Conservation (phyloP, 495 filamentous ascomycete species). For the Copromyces sp. region DNA sequence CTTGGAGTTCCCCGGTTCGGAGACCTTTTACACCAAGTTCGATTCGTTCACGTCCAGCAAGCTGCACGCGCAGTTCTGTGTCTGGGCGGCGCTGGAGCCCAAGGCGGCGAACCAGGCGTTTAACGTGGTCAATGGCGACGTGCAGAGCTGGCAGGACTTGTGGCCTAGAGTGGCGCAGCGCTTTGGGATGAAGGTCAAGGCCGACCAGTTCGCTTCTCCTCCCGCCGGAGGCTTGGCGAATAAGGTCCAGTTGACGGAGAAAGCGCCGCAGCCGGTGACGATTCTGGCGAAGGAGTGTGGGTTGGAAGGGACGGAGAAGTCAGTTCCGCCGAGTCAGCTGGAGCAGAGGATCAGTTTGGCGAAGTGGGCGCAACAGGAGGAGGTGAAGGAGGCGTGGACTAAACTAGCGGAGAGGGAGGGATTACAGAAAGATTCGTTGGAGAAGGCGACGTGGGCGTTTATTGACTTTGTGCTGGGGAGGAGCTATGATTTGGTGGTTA, state of each 20-base stretch:
- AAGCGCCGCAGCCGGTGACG: slow-evolving; percentile 31
- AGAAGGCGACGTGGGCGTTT: slow-evolving; percentile 49
- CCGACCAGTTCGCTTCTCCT: slow-evolving; percentile 32
- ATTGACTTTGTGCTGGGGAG: slow-evolving; percentile 41
- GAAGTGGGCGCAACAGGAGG: slow-evolving; percentile 40
- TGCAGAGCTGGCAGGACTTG: slow-evolving; percentile 43
- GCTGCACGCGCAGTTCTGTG: slow-evolving; percentile 42
- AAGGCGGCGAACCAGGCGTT: slow-evolving; percentile 41
- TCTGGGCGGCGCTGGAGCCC: slow-evolving; percentile 40
- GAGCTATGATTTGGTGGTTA: slow-evolving; percentile 38
- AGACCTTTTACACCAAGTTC: slow-evolving; percentile 38
- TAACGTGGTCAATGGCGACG: slow-evolving; percentile 47
- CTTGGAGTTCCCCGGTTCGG: slow-evolving; percentile 39
- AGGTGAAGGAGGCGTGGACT: slow-evolving; percentile 41
- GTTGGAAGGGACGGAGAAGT: slow-evolving; percentile 18
- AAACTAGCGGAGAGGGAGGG: slow-evolving; percentile 35
- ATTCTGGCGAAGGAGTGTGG: slow-evolving; percentile 31
- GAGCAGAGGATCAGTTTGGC: slow-evolving; percentile 39
- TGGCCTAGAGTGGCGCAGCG: slow-evolving; percentile 43
- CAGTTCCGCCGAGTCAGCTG: slow-evolving; percentile 22
- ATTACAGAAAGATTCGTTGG: slow-evolving; percentile 38
- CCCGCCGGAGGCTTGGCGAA: slow-evolving; percentile 5
- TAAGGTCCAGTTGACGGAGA: slow-evolving; percentile 15
- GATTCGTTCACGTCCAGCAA: slow-evolving; percentile 42
- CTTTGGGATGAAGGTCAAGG: slow-evolving; percentile 35